A percentile compares a stretch with the other conserved stretches of the same genome.
Conservation (phyloP, 1,284 basidiomycete genomes). For the Cutaneotrichosporon arboriforme region DNA sequence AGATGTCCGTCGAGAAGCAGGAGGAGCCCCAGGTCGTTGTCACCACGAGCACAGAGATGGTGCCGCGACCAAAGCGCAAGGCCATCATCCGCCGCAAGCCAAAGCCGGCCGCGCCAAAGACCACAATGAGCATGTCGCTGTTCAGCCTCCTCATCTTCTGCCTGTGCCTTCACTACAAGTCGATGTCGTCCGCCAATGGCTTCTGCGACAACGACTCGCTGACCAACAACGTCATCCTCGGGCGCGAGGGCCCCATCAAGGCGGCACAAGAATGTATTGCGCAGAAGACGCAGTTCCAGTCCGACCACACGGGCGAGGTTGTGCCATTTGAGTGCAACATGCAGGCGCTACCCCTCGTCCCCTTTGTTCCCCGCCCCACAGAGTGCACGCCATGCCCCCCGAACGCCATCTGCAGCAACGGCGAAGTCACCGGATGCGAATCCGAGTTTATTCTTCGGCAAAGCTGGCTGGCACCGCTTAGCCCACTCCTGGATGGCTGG, state of each 20-base stretch:
- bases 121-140: constrained; percentile 49
- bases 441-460: constrained; percentile 61
- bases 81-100: constrained; percentile 9
- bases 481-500: constrained; percentile 59
- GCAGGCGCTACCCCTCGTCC: constrained; percentile 53
- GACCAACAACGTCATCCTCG: constrained; percentile 58
- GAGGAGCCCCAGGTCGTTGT: constrained; percentile 2
- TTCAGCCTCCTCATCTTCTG: constrained; percentile 50
- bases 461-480: constrained; percentile 30
- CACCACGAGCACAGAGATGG: not conserved
- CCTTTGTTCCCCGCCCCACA: constrained; percentile 57
- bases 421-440: constrained; percentile 62
- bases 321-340: constrained; percentile 27
- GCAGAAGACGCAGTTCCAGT: constrained; percentile 21
- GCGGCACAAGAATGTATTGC: constrained; percentile 58
- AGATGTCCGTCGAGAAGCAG: constrained; percentile 17
- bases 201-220: constrained; percentile 68
- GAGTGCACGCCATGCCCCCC: constrained; percentile 79
- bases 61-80: constrained; percentile 4
- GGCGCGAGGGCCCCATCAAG: constrained; percentile 41
- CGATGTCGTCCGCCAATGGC: constrained; percentile 65
- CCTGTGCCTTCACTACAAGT: constrained; percentile 47
- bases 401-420: constrained; percentile 65
- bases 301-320: constrained; percentile 11
- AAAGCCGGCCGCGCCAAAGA: constrained; percentile 15